phyloP scores from a whole-genome alignment of 148 eudicot species.

The Rhododendron mucronatum region DNA sequence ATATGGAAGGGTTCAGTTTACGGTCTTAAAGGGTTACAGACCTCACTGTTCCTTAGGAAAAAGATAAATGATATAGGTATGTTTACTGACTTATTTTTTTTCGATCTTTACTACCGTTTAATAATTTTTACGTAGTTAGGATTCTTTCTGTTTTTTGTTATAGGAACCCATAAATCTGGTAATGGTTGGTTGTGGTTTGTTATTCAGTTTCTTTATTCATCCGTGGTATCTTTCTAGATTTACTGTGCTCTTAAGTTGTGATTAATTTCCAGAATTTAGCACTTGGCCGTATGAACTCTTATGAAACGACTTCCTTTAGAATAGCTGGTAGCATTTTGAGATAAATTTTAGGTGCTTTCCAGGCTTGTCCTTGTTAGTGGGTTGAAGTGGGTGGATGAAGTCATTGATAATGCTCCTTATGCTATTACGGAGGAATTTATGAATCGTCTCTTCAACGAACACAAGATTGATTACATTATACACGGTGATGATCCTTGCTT shows the following conservation, averaged over 20 bases:
- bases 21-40: neutral
- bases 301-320: neutral
- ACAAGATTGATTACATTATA: conserved; percentile 84
- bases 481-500: conserved; percentile 99
- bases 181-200: neutral
- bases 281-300: neutral
- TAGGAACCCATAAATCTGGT: neutral
- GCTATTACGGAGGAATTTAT: conserved; percentile 89
- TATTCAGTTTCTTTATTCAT: neutral
- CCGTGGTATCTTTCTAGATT: neutral
- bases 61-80: neutral
- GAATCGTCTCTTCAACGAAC: conserved; percentile 79
- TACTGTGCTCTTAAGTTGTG: neutral
- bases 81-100: neutral
- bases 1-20: neutral
- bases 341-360: conserved; percentile 15
- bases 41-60: neutral
- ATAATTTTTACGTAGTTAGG: neutral
- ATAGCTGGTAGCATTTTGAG: neutral
- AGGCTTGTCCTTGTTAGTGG: conserved; percentile 93
- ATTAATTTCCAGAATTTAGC: neutral
- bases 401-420: conserved; percentile 82
- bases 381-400: conserved; percentile 98
- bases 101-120: neutral
- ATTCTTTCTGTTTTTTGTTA: neutral